Percentiles rank a stretch among this genome's conserved stretches.
Conservation (phyloP, 768 basidiomycete species). For the Lactarius tabidus region DNA sequence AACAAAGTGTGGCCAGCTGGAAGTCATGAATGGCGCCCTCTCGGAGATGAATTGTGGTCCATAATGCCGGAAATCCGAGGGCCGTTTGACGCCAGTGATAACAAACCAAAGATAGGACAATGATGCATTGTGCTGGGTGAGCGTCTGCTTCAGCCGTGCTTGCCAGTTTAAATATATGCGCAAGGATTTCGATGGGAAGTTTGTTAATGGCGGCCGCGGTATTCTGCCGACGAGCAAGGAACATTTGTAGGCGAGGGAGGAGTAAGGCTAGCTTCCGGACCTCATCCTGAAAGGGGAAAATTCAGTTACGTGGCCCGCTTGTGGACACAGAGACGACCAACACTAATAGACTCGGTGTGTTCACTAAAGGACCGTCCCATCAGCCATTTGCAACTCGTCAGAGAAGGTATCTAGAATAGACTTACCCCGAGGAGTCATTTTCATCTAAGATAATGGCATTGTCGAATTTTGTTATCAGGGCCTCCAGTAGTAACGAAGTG, state of each 20-base stretch:
- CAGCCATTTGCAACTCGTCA: neutral
- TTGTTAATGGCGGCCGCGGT: conserved; percentile 13
- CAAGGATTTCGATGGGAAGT: conserved; percentile 23
- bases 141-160: conserved; percentile 10
- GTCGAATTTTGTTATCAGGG: conserved; percentile 19
- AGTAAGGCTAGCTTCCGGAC: conserved; percentile 19
- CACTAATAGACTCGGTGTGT: conserved; percentile 5
- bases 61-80: conserved; percentile 23
- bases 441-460: conserved; percentile 13
- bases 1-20: conserved; percentile 24
- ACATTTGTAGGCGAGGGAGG: conserved; percentile 22
- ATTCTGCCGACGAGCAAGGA: conserved; percentile 22
- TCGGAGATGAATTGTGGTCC: conserved; percentile 26
- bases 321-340: neutral
- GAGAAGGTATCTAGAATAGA: neutral
- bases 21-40: conserved; percentile 26
- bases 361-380: conserved; percentile 1
- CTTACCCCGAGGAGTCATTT: conserved; percentile 12
- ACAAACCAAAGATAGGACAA: conserved; percentile 25
- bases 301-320: neutral
- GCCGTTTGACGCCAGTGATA: conserved; percentile 26
- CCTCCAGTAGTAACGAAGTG: conserved; percentile 16
- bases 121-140: conserved; percentile 18
- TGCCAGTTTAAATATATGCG: conserved; percentile 22
- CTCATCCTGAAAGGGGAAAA: conserved; percentile 14